Evolutionary conservation across 441 rosid species (phyloP).

Genomic region (Aquilaria agallochum): DNA sequence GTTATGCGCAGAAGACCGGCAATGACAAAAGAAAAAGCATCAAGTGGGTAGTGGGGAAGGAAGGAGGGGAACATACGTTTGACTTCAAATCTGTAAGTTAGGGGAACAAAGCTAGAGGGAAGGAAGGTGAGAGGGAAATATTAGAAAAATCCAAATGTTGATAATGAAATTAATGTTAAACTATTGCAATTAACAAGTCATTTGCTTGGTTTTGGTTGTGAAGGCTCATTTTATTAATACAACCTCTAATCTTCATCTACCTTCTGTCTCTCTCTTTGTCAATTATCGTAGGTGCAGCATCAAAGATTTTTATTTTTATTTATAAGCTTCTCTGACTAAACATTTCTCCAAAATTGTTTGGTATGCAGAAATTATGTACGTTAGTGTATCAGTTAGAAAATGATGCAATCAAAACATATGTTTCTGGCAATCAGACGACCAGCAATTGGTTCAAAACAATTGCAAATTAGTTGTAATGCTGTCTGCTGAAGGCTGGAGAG

Average conservation of each 20-base stretch:
- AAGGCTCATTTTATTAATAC: conserved; percentile 10
- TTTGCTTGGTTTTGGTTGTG: conserved; percentile 19
- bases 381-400: no score
- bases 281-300: conserved; percentile 36
- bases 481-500: conserved; percentile 5
- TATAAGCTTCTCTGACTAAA: no score
- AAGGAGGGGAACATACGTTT: conserved; percentile 30
- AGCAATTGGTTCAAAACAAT: no score
- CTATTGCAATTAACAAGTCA: conserved; percentile 16
- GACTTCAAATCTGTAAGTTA: conserved; percentile 40
- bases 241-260: conserved; percentile 27
- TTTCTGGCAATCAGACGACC: no score
- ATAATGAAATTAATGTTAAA: conserved; percentile 21
- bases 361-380: no score
- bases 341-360: no score
- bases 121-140: conserved; percentile 25
- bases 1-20: not conserved
- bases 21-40: conserved; percentile 14
- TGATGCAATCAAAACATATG: no score
- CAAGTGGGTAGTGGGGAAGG: conserved; percentile 21
- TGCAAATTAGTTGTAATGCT: no score
- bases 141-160: conserved; percentile 31
- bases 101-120: conserved; percentile 24
- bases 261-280: conserved; percentile 59
- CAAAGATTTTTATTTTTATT: conserved; percentile 9